Evolutionary conservation across 768 basidiomycete genomes (phyloP), one percentile per base, ranked within the genome.

Genomic region (Solioccasus polychromus): DNA sequence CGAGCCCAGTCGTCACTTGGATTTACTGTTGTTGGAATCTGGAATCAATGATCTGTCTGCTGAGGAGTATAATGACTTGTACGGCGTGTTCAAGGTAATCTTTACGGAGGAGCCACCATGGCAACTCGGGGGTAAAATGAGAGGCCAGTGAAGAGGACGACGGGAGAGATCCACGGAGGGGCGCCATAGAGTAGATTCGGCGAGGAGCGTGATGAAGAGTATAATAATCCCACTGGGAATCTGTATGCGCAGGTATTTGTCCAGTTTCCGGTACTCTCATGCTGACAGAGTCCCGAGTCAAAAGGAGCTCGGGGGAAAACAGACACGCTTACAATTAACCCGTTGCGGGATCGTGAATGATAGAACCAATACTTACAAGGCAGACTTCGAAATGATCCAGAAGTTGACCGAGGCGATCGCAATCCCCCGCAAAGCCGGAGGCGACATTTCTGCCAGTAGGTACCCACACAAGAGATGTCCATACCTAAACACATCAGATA

Each of bases 101-200:
- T 29, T 58, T 55, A 5, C 66, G 62, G 2, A 67, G 64, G 7
- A 67, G 53, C 66, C 66, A 67, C 66, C 66, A 67, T 0, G 64
- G 66, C 0, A 54, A 57, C 42, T 68, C 66, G 0, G 66, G 64
- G 3, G 63, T 61, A 25, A 67, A n/a, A 63, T 1, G 54, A 51
- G 26, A 68, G 55, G n/a, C 67, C 67, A 3, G 55, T 39, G 35
- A 68, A 42, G 35, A 68, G 56, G 4, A 66, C 53, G 32, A 59
- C 23, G 0, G 64, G 67, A 47, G 63, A 66, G 31, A 68, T 61
- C 60, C 64, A 67, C 30, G 68, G 66, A 12, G 66, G 42, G 7
- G 58, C 62, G 29, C 60, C 63, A 32, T n/a, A 15, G 17, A 40
- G 25, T 14, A 40, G 14, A n/a, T 28, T 12, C 7, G 6, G 8